phyloP scores from a whole-genome alignment of 2,329 filamentous ascomycete species.

The Leptographium wingfieldii region DNA sequence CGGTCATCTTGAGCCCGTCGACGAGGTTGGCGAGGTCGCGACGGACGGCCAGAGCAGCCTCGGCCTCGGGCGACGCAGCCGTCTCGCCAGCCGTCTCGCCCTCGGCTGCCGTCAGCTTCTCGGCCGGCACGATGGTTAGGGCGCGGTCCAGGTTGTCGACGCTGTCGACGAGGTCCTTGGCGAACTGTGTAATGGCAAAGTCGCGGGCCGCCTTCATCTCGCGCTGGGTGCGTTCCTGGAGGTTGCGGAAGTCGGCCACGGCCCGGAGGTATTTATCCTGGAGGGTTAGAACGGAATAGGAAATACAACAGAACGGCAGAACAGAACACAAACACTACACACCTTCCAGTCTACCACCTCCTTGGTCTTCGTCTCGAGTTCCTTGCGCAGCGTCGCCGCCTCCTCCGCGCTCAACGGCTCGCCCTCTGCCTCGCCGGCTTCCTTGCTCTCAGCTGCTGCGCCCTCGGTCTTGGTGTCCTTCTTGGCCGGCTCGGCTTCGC shows the following conservation, averaged over 20 bases:
- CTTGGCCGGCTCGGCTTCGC: constrained; percentile 23
- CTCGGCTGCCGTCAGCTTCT: constrained; percentile 49
- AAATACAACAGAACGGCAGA: constrained; percentile 5
- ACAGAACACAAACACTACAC: constrained; percentile 12
- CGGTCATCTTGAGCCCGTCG: constrained; percentile 90
- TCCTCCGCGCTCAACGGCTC: constrained; percentile 15
- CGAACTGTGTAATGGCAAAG: constrained; percentile 93
- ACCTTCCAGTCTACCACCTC: constrained; percentile 73
- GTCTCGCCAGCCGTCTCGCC: constrained; percentile 10
- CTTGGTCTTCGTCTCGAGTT: constrained; percentile 38
- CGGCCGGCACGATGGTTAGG: constrained; percentile 63
- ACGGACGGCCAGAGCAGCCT: constrained; percentile 31
- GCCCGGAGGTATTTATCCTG: constrained; percentile 92
- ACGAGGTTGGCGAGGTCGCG: constrained; percentile 71
- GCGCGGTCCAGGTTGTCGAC: constrained; percentile 97
- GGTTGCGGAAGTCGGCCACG: constrained; percentile 93
- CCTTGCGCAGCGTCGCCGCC: constrained; percentile 34
- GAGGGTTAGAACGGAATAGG: neutral
- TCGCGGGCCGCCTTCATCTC: constrained; percentile 79
- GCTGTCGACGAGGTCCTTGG: constrained; percentile 85
- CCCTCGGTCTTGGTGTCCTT: constrained; percentile 16
- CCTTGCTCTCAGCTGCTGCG: neutral
- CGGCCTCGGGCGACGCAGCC: constrained; percentile 49
- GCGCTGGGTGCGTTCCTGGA: constrained; percentile 86
- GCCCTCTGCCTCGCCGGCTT: constrained; percentile 9